phyloP scores from a whole-genome alignment of 1,284 basidiomycete species.

The Heimioporus retisporus region DNA sequence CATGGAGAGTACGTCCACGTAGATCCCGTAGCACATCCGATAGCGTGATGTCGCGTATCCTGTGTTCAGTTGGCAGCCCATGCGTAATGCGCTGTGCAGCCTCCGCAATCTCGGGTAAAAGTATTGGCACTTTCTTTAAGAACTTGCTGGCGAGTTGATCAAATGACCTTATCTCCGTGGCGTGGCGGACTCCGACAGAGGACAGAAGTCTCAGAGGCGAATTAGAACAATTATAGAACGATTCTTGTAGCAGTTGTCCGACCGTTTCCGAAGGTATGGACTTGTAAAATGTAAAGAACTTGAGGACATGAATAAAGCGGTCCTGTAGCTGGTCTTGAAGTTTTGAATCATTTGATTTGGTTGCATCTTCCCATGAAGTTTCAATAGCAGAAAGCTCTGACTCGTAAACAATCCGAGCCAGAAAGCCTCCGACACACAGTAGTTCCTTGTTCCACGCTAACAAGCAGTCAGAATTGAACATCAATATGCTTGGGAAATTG shows the following conservation, averaged over 20 bases:
- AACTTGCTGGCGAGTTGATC: constrained; percentile 80
- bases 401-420: constrained; percentile 89
- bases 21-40: constrained; percentile 88
- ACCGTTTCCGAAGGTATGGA: constrained; percentile 91
- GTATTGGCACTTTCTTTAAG: constrained; percentile 80
- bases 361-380: constrained; percentile 59
- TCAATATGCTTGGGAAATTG: background rate
- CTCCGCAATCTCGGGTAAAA: constrained; percentile 71
- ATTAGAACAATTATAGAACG: constrained; percentile 79
- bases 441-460: constrained; percentile 88
- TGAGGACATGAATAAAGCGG: constrained; percentile 86
- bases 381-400: constrained; percentile 75
- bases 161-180: constrained; percentile 81
- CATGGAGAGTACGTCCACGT: constrained; percentile 70
- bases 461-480: background rate
- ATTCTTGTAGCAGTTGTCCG: constrained; percentile 74
- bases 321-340: constrained; percentile 55
- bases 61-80: constrained; percentile 67
- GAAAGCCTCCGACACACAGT: constrained; percentile 83
- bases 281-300: constrained; percentile 87
- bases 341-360: background rate
- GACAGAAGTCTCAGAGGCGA: constrained; percentile 81
- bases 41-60: constrained; percentile 82
- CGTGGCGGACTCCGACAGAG: constrained; percentile 77
- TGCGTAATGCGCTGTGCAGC: constrained; percentile 72